Conservation (phyloP, 306 rosid species). For the Lathyrus aphaca region DNA sequence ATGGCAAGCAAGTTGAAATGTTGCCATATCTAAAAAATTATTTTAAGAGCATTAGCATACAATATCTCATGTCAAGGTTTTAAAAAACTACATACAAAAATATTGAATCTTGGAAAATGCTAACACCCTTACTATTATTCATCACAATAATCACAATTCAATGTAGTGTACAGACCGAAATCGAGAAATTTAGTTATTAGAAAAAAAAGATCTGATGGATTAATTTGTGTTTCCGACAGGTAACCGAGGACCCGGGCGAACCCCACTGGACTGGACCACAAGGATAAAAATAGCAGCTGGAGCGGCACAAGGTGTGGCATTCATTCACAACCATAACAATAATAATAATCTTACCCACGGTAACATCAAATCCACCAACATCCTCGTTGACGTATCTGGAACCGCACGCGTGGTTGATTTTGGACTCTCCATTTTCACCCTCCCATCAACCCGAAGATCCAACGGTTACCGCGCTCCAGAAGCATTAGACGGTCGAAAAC, state of each 20-base stretch:
- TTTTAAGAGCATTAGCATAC: no score
- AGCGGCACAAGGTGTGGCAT: slow-evolving; percentile 78
- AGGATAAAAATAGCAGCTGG: slow-evolving; percentile 78
- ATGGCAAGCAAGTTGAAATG: neutral
- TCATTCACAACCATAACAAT: slow-evolving; percentile 55
- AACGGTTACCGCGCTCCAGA: slow-evolving; percentile 89
- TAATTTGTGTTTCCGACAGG: slow-evolving; percentile 44
- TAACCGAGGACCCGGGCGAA: slow-evolving; percentile 90
- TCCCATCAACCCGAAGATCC: slow-evolving; percentile 44
- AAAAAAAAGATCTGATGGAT: neutral
- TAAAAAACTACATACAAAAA: no score
- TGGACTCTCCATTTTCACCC: slow-evolving; percentile 63
- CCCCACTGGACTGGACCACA: slow-evolving; percentile 90
- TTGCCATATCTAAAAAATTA: neutral
- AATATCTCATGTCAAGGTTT: no score
- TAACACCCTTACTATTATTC: no score
- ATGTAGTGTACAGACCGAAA: no score
- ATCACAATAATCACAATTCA: no score
- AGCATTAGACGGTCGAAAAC: slow-evolving; percentile 58
- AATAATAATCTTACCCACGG: slow-evolving; percentile 62
- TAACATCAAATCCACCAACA: slow-evolving; percentile 81
- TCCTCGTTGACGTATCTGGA: slow-evolving; percentile 65
- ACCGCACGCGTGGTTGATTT: slow-evolving; percentile 71
- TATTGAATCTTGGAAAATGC: no score
- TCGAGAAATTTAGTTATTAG: no score